Evolutionary conservation across 2,329 filamentous ascomycete genomes (phyloP).

Genomic region (Hirsutella minnesotensis): DNA sequence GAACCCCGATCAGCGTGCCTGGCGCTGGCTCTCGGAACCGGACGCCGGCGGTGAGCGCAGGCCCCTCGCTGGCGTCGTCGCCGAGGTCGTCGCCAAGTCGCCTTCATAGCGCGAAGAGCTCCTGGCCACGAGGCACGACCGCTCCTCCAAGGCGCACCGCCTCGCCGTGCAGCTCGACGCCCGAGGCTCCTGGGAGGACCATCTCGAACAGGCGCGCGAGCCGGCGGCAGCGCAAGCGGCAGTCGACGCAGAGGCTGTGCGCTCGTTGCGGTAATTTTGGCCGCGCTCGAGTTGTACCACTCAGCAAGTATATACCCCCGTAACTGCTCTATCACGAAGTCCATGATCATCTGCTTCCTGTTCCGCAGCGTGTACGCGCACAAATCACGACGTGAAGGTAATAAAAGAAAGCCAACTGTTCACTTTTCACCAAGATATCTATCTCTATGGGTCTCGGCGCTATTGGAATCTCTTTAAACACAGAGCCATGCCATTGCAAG

Average conservation of each 20-base stretch:
- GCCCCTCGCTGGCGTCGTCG: slow-evolving; percentile 13
- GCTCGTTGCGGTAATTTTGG: no score
- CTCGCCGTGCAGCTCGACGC: background rate
- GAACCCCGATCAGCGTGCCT: slow-evolving; percentile 10
- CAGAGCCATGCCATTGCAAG: no score
- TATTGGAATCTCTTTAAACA: no score
- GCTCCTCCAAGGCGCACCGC: background rate
- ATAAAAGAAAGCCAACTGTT: background rate
- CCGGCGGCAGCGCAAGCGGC: background rate
- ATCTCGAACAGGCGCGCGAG: background rate
- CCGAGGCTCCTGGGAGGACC: background rate
- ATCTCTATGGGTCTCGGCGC: no score
- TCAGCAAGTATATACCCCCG: background rate
- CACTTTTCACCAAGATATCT: no score
- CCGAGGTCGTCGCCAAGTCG: slow-evolving; percentile 6
- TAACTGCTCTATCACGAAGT: background rate
- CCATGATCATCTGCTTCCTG: background rate
- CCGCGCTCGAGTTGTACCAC: no score
- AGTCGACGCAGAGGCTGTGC: background rate
- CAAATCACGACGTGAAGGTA: background rate
- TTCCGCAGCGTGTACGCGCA: background rate
- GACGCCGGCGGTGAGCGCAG: slow-evolving; percentile 6
- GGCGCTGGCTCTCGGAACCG: slow-evolving; percentile 16
- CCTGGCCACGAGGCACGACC: background rate
- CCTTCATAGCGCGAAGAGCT: slow-evolving; percentile 8